Evolutionary conservation across 371 early-diverging fungal species (phyloP).

Genomic region (Dipsacomyces acuminosporus): DNA sequence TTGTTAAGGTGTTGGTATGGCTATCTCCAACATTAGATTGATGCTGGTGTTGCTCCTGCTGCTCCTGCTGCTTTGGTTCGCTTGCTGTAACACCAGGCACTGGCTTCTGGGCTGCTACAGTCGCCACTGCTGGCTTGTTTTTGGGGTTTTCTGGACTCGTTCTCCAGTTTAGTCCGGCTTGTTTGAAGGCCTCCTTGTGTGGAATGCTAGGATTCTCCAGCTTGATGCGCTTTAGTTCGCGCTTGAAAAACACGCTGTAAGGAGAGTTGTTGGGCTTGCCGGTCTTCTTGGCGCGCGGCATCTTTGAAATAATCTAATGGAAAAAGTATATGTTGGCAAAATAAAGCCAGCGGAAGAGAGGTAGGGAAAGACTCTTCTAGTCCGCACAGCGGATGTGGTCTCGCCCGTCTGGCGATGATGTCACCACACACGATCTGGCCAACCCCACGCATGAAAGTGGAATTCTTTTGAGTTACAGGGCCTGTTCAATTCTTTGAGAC

Average conservation of each 20-base stretch:
- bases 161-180: slow-evolving; percentile 44
- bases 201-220: slow-evolving; percentile 46
- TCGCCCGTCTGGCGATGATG: too few species aligned
- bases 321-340: background rate
- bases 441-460: too few species aligned
- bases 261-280: slow-evolving; percentile 15
- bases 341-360: slow-evolving; percentile 57
- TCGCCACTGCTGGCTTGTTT: slow-evolving; percentile 6
- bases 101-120: background rate
- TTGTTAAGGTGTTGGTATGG: too few species aligned
- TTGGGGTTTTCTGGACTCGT: slow-evolving; percentile 36
- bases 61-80: background rate
- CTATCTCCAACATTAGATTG: too few species aligned
- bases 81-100: background rate
- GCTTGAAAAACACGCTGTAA: slow-evolving; percentile 44
- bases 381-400: too few species aligned
- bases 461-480: too few species aligned
- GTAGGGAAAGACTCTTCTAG: slow-evolving; percentile 52
- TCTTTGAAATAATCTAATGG: background rate
- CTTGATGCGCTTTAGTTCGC: slow-evolving; percentile 53
- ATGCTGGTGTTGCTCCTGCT: background rate
- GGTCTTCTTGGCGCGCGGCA: slow-evolving; percentile 18
- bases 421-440: too few species aligned
- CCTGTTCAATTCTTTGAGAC: too few species aligned
- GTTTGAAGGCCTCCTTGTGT: slow-evolving; percentile 56